Conservation (phyloP, 1,139 yeast genomes). For the Yamadazyma dendronema region DNA sequence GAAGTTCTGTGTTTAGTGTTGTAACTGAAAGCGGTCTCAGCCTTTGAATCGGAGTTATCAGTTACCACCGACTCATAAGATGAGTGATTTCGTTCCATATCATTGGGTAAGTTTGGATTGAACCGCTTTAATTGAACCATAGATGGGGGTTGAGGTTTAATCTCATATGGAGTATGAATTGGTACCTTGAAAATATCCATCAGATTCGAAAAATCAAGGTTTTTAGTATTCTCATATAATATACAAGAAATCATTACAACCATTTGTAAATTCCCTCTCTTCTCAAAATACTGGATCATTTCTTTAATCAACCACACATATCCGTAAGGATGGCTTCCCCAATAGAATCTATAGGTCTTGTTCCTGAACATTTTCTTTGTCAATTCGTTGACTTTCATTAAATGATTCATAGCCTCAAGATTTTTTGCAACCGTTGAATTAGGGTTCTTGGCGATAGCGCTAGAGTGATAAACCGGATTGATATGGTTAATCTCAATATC, state of each 20-base stretch:
- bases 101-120: constrained; percentile 15
- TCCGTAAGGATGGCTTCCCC: constrained; percentile 88
- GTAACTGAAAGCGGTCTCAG: constrained; percentile 2
- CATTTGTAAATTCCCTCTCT: constrained; percentile 75
- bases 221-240: constrained; percentile 40
- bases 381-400: constrained; percentile 16
- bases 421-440: constrained; percentile 13
- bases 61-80: constrained; percentile 14
- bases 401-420: constrained; percentile 18
- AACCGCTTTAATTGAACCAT: constrained; percentile 15
- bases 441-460: constrained; percentile 7
- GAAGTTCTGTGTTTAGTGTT: constrained; percentile 17
- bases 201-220: constrained; percentile 14
- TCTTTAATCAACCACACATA: constrained; percentile 68
- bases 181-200: constrained; percentile 33
- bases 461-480: constrained; percentile 15
- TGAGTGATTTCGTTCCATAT: constrained; percentile 10
- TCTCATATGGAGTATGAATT: constrained; percentile 48
- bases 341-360: constrained; percentile 42
- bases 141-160: constrained; percentile 33
- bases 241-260: constrained; percentile 85
- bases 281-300: constrained; percentile 65
- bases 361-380: constrained; percentile 16
- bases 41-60: constrained; percentile 9
- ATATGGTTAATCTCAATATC: constrained; percentile 21